These are phyloP conservation scores for Amanita jacksonii DNA, from an alignment of 768 basidiomycete species.

Conservation along the genomic window DNA sequence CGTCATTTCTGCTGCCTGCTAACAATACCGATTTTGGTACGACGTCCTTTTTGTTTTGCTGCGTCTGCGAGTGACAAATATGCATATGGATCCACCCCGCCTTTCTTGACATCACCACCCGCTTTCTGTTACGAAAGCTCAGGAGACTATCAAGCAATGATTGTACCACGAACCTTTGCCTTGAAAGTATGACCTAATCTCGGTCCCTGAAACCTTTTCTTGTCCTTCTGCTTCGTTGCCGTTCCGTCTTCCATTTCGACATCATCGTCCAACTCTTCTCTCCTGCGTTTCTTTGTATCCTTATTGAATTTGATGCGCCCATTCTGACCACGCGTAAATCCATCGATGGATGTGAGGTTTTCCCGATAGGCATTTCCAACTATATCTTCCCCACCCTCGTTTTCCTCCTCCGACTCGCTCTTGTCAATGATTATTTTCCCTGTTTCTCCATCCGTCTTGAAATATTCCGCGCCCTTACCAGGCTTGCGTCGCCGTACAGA, in stretches of 20 bases:
- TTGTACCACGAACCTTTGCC: constrained; percentile 63
- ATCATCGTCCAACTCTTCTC: constrained; percentile 46
- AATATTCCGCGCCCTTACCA: constrained; percentile 77
- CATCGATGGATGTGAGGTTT: constrained; percentile 76
- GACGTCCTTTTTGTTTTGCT: constrained; percentile 48
- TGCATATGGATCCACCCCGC: constrained; percentile 84
- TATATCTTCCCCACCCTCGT: constrained; percentile 36
- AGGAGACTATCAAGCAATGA: constrained; percentile 7
- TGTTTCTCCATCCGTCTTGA: constrained; percentile 79
- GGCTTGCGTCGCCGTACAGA: constrained; percentile 58
- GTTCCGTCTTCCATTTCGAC: constrained; percentile 74
- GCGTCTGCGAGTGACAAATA: constrained; percentile 83
- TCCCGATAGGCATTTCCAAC: constrained; percentile 80
- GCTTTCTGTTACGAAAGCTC: constrained; percentile 55
- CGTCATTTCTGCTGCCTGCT: constrained; percentile 34
- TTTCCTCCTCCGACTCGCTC: constrained; percentile 37
- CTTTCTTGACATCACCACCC: constrained; percentile 87
- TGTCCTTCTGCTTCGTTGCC: constrained; percentile 37
- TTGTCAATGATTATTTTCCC: constrained; percentile 74
- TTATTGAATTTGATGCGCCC: constrained; percentile 95
- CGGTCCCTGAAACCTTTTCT: constrained; percentile 34
- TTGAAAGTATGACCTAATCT: constrained; percentile 84
- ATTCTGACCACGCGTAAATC: constrained; percentile 74
- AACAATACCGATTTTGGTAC: constrained; percentile 43
- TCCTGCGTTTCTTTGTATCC: constrained; percentile 87